Base-by-base conservation (phyloP, 1,284 basidiomycete genomes). In the Coriolopsis trogii region DNA sequence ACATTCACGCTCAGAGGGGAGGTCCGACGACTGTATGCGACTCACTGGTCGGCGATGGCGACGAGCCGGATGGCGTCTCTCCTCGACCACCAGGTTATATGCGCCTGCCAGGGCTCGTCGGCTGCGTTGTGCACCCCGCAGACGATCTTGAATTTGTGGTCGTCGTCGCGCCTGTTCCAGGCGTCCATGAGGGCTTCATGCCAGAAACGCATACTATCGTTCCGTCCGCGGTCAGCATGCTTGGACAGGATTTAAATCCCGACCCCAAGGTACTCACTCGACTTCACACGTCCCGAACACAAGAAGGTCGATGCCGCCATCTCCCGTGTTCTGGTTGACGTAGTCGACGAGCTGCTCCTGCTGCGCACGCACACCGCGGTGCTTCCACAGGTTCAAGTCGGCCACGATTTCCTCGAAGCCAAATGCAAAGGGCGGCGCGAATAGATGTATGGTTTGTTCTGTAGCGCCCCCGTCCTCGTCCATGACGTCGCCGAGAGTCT, bases 281-380 rank as follows among this genome's bases (percentile, higher is more conserved):
- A 69, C 48, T 53, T 72, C 71, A 49, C 71, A 73, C 21, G 72
- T 73, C 25, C 71, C 71, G 10, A 73, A 61, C 16, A 74, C 53
- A 21, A 74, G 56, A 34, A 71, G 23, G 52, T 73, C 70, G 34
- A 71, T 60, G 23, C 55, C 60, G 15, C 61, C 61, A 4, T 63
- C 44, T 41, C 56, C 53, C 23, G 51, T 46, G 41, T 51, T 48
- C 16, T 40, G 24, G 21, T 43, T 58, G 5, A 73, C 44, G n/a
- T 62, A 63, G 0, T 58, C 38, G 3, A 68, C 31, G 18, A 73
- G 58, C 8, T 64, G 53, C 8, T 64, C 59, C 3, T 60, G 51
- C 2, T 48, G 28, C 10, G 53, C 54, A 10, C 63, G 60, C 12
- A 58, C 43, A 1, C 70, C 67, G 25, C 56, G 63, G 50, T 70